A percentile compares a stretch with the other conserved stretches of the same genome.
Evolutionary conservation across 139 green algal genomes (phyloP).

Genomic region (Auxenochlorella protothecoides): DNA sequence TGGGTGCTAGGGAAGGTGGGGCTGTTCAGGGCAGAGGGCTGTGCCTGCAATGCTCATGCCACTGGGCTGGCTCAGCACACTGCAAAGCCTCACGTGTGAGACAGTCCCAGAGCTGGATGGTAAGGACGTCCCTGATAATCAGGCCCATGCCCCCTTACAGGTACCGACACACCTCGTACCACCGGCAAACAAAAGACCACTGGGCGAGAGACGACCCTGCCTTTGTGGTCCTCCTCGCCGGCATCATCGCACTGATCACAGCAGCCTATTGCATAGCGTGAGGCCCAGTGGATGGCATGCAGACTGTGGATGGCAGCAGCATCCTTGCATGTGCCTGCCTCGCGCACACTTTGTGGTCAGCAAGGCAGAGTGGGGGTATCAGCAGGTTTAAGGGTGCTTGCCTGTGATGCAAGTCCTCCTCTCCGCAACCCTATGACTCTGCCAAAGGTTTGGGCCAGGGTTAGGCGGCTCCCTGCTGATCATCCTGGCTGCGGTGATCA

Average conservation of each 20-base stretch:
- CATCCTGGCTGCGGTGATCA: constrained; percentile 48
- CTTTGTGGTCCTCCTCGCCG: constrained; percentile 74
- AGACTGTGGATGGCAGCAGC: neutral
- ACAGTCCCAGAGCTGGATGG: too few species aligned
- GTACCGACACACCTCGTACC: constrained; percentile 92
- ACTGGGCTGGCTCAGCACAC: too few species aligned
- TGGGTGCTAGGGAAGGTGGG: too few species aligned
- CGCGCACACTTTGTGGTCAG: too few species aligned
- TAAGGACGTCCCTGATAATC: too few species aligned
- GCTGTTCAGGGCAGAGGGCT: too few species aligned
- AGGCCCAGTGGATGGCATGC: constrained; percentile 6
- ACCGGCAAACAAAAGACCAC: constrained; percentile 96
- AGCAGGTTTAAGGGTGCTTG: too few species aligned
- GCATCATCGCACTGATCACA: constrained; percentile 58
- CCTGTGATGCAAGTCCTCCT: too few species aligned
- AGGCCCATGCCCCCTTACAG: constrained; percentile 21
- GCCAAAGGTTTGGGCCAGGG: constrained; percentile 34
- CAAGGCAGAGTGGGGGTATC: too few species aligned
- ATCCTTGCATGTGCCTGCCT: neutral
- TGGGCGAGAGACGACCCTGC: constrained; percentile 95
- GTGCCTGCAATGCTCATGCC: too few species aligned
- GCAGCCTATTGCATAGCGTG: constrained; percentile 74
- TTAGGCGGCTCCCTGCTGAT: constrained; percentile 27
- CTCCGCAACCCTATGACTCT: constrained; percentile 10
- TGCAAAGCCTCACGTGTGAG: too few species aligned